These are phyloP conservation scores for Neurospora sp. DNA, from an alignment of 2,329 filamentous ascomycete genomes.

Conservation along the genomic window DNA sequence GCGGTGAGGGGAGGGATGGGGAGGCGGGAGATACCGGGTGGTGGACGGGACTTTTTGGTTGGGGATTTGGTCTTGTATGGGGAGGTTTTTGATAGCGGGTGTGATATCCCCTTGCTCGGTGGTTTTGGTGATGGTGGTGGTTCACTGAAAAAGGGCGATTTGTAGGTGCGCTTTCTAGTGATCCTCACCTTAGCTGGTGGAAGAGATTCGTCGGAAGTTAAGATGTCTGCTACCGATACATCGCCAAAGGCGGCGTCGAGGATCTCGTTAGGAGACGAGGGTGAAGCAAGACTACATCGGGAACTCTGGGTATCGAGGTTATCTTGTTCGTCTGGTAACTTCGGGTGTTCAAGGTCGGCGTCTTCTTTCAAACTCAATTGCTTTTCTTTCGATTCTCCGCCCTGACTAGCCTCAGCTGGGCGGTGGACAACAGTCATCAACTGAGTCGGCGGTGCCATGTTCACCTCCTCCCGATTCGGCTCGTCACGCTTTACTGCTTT, in stretches of 20 bases:
- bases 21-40: conserved; percentile 42
- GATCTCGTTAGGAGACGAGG: neutral
- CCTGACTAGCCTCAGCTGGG: neutral
- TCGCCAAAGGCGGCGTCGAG: neutral
- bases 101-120: neutral
- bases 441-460: neutral
- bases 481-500: neutral
- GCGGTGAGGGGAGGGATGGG: conserved; percentile 60
- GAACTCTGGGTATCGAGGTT: neutral
- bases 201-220: neutral
- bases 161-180: conserved; percentile 15
- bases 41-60: conserved; percentile 11
- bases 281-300: neutral
- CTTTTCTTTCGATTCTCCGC: no score
- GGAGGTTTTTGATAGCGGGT: neutral
- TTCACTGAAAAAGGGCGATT: conserved; percentile 26
- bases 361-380: no score
- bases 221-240: neutral
- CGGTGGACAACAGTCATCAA: neutral
- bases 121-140: conserved; percentile 1
- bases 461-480: neutral
- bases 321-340: neutral
- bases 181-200: conserved; percentile 3
- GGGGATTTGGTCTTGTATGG: conserved; percentile 4
- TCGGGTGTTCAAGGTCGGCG: neutral